A percentile compares a stretch with the other conserved stretches of the same genome.
Evolutionary conservation across 139 green algal genomes (phyloP).

Genomic region (Picochlorum costavermella): DNA sequence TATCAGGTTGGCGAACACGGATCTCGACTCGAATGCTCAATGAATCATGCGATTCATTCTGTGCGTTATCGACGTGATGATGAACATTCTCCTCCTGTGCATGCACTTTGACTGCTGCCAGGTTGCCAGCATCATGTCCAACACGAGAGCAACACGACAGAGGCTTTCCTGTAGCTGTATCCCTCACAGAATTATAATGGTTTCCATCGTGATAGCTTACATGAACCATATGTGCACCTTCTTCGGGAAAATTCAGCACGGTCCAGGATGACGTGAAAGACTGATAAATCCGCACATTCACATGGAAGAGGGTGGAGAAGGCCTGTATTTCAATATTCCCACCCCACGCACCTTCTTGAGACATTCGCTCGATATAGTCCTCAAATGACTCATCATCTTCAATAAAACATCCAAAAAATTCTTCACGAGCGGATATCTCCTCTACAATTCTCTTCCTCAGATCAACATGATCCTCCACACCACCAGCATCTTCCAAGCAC

Average conservation of each 20-base stretch:
- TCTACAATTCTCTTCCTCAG: slow-evolving; percentile 14
- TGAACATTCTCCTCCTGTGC: no score
- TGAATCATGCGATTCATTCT: no score
- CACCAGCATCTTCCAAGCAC: background rate
- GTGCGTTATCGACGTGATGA: no score
- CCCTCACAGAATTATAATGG: slow-evolving; percentile 56
- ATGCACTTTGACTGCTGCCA: no score
- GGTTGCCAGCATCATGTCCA: no score
- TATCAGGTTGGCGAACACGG: no score
- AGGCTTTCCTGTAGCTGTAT: slow-evolving; percentile 15
- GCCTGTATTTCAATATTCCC: slow-evolving; percentile 56
- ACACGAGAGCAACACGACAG: background rate
- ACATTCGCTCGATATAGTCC: slow-evolving; percentile 45
- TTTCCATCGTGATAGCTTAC: slow-evolving; percentile 44
- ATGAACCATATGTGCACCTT: slow-evolving; percentile 13
- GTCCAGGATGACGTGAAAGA: slow-evolving; percentile 31
- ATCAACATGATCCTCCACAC: background rate
- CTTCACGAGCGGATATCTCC: slow-evolving; percentile 25
- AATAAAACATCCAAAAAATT: slow-evolving; percentile 47
- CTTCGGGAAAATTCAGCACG: slow-evolving; percentile 6
- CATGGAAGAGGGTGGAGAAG: slow-evolving; percentile 15
- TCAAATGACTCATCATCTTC: slow-evolving; percentile 51
- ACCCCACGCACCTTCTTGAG: slow-evolving; percentile 37
- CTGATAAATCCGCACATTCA: slow-evolving; percentile 46
- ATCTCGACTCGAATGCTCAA: no score